These are phyloP conservation scores for Cryptococcus maquisensis DNA, from an alignment of 1,284 basidiomycete species.

Conservation along the genomic window DNA sequence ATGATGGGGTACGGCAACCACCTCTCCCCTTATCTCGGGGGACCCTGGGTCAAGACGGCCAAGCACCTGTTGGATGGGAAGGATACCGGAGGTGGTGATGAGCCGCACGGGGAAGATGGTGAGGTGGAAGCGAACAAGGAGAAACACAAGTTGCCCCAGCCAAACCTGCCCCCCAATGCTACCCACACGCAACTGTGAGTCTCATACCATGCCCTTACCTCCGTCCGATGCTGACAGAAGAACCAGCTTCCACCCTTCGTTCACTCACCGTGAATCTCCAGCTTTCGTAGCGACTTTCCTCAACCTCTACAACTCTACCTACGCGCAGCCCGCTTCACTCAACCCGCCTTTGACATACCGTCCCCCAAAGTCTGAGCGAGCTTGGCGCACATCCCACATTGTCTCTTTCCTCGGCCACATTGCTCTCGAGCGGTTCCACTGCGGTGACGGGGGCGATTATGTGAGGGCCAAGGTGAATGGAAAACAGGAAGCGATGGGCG, in stretches of 20 bases:
- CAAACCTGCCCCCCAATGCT: slow-evolving; percentile 43
- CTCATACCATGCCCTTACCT: background rate
- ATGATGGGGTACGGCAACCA: slow-evolving; percentile 48
- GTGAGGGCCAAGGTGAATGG: slow-evolving; percentile 51
- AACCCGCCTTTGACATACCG: slow-evolving; percentile 37
- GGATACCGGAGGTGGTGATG: slow-evolving; percentile 23
- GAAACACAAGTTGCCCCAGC: slow-evolving; percentile 26
- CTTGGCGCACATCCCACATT: slow-evolving; percentile 49
- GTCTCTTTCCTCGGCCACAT: slow-evolving; percentile 52
- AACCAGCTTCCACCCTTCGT: slow-evolving; percentile 45
- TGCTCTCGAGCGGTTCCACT: slow-evolving; percentile 47
- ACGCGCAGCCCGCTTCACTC: slow-evolving; percentile 25
- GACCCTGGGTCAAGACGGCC: slow-evolving; percentile 48
- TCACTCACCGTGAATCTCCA: slow-evolving; percentile 52
- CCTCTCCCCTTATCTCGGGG: slow-evolving; percentile 47
- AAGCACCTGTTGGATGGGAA: slow-evolving; percentile 44
- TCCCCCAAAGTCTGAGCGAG: slow-evolving; percentile 14
- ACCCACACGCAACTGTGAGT: slow-evolving; percentile 43
- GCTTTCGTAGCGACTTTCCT: slow-evolving; percentile 50
- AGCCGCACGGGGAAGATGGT: background rate
- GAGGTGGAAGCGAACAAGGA: slow-evolving; percentile 8
- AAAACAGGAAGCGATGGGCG: slow-evolving; percentile 42
- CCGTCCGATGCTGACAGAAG: background rate
- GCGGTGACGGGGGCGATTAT: slow-evolving; percentile 29
- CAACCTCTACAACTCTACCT: slow-evolving; percentile 48